Evolutionary conservation across 306 rosid species (phyloP), one percentile per base, ranked within the genome.

Genomic region (Dryas alaskensis): DNA sequence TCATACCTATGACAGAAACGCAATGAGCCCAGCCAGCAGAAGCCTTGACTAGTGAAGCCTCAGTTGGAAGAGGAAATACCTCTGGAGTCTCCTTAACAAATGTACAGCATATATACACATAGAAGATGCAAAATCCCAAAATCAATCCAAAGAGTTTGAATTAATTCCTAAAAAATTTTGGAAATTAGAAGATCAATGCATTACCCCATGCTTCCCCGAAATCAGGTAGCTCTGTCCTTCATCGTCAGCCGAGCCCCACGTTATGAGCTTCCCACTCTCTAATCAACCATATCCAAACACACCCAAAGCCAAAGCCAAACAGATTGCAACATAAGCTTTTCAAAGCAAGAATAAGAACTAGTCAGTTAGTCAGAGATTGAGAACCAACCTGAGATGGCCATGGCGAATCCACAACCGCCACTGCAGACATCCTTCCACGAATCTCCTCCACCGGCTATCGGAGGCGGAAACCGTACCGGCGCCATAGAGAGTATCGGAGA

Each of bases 1-100:
- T 43, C 65, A 59, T 76, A 93, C 98, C 98, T 64, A 85, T 86
- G 52, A 86, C 93, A 0, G 88, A 66, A 51, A 84, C 96, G 60
- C 96, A 93, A 69, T 93, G 96, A 55, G 97, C 98, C 98, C 98
- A 93, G 73, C 96, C 98, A 66, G 93, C 90, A 81, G 89, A 88
- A 60, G 96, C 98, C 64, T 85, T 83, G 52, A 86, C 82, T 51
- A 89, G 87, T 49, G 92, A 65, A 76, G 85, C 87, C 76, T 87
- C 86, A 61, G 85, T 78, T 45, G 97, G 96, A 14, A 93, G 88
- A 72, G 85, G 84, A 78, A 82, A 85, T 69, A 83, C 63, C 85
- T 88, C 92, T 57, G 98, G 92, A 62, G 69, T 84, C 82, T 90
- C 97, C 98, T 93, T 86, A 83, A 90, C 73, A 81, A 84, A 70